Base-by-base conservation (phyloP, 139 green algal species). In the Zygnema cylindricum region DNA sequence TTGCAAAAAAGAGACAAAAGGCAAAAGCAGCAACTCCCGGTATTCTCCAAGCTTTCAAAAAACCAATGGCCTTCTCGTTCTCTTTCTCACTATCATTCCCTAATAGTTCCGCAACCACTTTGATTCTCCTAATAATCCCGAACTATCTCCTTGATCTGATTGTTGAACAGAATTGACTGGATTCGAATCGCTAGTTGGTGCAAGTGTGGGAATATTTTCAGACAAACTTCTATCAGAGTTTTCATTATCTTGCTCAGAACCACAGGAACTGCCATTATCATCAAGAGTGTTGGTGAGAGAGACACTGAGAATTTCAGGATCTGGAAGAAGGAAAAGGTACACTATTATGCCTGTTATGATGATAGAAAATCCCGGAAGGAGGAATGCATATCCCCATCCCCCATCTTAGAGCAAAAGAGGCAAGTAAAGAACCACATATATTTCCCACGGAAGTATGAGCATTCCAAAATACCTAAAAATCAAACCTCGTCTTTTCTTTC, bases 381-480 rank as follows among this genome's bases (percentile, higher is more conserved):
- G 54, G 78, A 99, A 98, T 1, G 94, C 94, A 90, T 94, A 98
- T 42, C 97, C 97, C 97, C 97, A 99, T 79, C n/a, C 96, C 96
- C 79, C 92, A 94, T 38, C 84, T 54, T 40, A 94, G 55, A 76
- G 93, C 90, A 0, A 75, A 92, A 7, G 96, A 95, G 1, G 97
- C 93, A 1, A 98, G 84, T 0, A 98, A 89, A 39, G 95, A 95
- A n/a, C 97, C 97, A 11, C 96, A 69, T 84, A 98, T 98, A 94
- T 98, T 98, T 77, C 96, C 97, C 1, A 98, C 81, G 43, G 92
- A 96, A 1, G 97, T 98, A 95, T 99, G 96, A 1, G 96, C 94
- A 83, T 99, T 99, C 97, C 97, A 99, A 35, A 98, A 89, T 77
- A 96, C 97, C 97, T 95, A 95, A 99, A 98, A 81, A 98, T 94